Base-by-base conservation (phyloP, 306 rosid species). In the Trifolium dubium region DNA sequence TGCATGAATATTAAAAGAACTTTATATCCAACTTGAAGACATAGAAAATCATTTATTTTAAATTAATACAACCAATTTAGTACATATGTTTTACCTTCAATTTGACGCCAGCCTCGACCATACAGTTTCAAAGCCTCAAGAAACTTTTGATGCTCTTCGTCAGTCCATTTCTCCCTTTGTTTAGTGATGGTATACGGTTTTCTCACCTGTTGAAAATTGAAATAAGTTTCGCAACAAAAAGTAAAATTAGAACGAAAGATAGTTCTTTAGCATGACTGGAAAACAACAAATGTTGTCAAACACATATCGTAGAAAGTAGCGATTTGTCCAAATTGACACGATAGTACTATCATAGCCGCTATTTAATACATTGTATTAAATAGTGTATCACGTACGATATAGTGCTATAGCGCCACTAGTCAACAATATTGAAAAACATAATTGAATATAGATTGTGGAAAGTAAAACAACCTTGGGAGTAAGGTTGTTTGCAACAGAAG, bases 21-120 rank as follows among this genome's bases (percentile, higher is more conserved):
- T 72, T 86, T 80, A 86, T 72, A 86, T 72, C 78, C 59, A 43
- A 79, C 58, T 62, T 37, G 67, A 69, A 65, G 31, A 28, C 51
- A n/a, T 44, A 58, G 67, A 69, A 60, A 12, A 3, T 34, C 7
- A 9, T 47, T 68, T 49, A 13, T 14, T 34, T 40, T 50, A 55
- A 44, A 66, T 32, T 12, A 53, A 8, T 37, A 8, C 7, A 41
- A 47, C 55, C 17, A 35, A 83, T 18, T 67, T 37, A 72, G 15
- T 34, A 65, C 13, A 46, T 54, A 28, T 29, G 47, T 28, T 81
- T 74, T 77, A 92, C 98, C 98, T 94, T 94, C 93, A 46, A 94
- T 91, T 84, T 88, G 97, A 77, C 95, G 96, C 98, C 98, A 94
- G 71, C 97, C 96, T 4, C 98, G 97, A 32, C 98, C 98, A 72